Evolutionary conservation across 805 yeast genomes (phyloP), one percentile per base, ranked within the genome.

Genomic region (Myxozyma sirexii): DNA sequence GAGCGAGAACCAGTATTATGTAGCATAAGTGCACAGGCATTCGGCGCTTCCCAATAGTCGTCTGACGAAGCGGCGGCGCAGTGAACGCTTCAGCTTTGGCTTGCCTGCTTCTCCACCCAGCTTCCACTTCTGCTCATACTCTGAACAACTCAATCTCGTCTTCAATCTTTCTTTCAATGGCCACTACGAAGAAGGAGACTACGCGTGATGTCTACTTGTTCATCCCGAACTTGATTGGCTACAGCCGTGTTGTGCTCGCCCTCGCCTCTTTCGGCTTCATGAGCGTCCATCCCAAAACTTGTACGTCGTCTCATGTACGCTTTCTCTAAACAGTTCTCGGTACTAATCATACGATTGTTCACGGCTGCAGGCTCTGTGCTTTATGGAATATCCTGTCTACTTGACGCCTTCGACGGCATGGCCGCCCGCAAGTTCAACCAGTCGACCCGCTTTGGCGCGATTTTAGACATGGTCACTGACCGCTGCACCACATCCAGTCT

Each of bases 381-480:
- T 46, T 94, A 94, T 72, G 87, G 96, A 15, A 78, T 90, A 19
- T 90, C 97, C 12, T 96, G 99, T 68, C 78, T 94, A 57, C 78
- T 94, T 63, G 99, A 94, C 75, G 99, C 99, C 0, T 83, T 91
- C 59, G 99, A 94, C 73, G 99, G 99, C 3, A 85, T 87, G 56
- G 96, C 97, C 58, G 99, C 99, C 3, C 82, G 99, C 64, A 82
- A 81, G 69, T 90, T 80, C 72, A 84, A 88, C 72, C 99, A 94
- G 74, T 87, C 96, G 15, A 89, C 97, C 33, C 82, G 84, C 67
- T 90, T 90, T 67, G 99, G 99, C 38, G 98, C 99, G 19, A 96
- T 96, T 21, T 81, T 94, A 68, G 99, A 94, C 75, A 94, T 94
- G 99, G 97, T 94, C 33, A 93, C 99, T 19, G 99, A 94, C 74